Evolutionary conservation across 202 grass and related monocot species (phyloP), one percentile per base, ranked within the genome.

Genomic region (Schoenoplectus triqueter): DNA sequence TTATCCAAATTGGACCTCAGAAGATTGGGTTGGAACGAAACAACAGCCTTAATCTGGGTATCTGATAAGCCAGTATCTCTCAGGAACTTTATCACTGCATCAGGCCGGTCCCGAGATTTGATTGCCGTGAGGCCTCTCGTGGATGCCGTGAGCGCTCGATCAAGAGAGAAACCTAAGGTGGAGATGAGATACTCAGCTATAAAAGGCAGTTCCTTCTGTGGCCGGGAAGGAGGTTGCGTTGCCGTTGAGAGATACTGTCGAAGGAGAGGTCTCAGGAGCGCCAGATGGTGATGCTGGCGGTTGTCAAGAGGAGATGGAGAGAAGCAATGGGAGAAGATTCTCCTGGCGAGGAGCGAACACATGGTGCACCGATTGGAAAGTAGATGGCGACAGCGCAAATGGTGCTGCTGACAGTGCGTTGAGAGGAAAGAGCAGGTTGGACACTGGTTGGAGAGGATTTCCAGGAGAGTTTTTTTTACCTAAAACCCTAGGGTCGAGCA

Each of bases 61-160:
- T 64, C 62, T 10, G 69, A 69, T 15, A 85, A 73, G 5, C 87
- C 82, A 14, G 15, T 64, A 1, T 81, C 48, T 63, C 63, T 85
- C 2, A 88, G 65, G 82, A 85, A 88, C 8, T 56, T 10, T 4
- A 88, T 1, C 8, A 88, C 54, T 22, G 87, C 51, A 1, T 80
- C 82, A 14, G 73, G 82, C 3, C 31, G 65, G 2, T 78, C 50
- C 2, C 52, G 1, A 22, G 81, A 64, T 48, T 80, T 73, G 52
- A 84, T 10, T 2, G 21, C 9, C 8, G 41, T 1, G 50, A 88
- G 15, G 4, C 4, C 0, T 0, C 0, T 0, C 2, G 45, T 2
- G 3, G 70, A 88, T 14, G 67, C 50, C 46, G 22, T 85, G 66
- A 77, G 21, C 7, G 87, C 87, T 57, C 84, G 50, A 0, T 85